Evolutionary conservation across 495 filamentous ascomycete species (phyloP), one percentile per base, ranked within the genome.

Genomic region (Pseudevernia furfuracea): DNA sequence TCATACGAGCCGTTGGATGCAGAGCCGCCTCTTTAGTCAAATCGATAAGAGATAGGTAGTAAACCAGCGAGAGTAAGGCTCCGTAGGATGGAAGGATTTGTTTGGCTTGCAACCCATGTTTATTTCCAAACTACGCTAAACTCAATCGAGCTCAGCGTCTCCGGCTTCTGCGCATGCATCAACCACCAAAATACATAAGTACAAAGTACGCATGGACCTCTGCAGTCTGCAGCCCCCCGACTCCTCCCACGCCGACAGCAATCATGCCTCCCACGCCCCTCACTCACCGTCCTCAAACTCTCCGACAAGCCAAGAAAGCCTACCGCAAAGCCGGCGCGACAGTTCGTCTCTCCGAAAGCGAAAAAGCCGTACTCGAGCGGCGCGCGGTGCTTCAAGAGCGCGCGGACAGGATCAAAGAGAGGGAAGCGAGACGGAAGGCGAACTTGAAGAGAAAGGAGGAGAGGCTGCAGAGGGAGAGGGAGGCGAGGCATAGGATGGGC

Each of bases 401-500:
- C 11, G 67, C 67, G 10, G 68, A 64, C 39, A 62, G 64, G 15
- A 71, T 66, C 30, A 70, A 56, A 44, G 67, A 66, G 37, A 62
- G 46, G 60, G 72, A 68, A 56, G 65, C 41, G 8, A 66, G 67
- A 58, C 59, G 55, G 55, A 66, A 61, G 38, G 62, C 56, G 23
- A 69, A 66, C 38, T 23, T 59, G 30, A 69, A 62, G 65, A 72
- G 66, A 58, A 72, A 60, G 56, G 64, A 64, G n/a, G 70, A 66
- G 62, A 70, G 68, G 59, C 53, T 53, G n/a, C 61, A 67, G 32
- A 67, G 43, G 28, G 74, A 76, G 39, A 67, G 67, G 41, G 67
- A 69, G 62, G 21, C 37, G 17, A 59, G 64, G 59, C 64, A 64
- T 53, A 71, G 59, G 28, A 62, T 69, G 66, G 69, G 65, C 2